A percentile compares a stretch with the other conserved stretches of the same genome.
Evolutionary conservation across 2,329 filamentous ascomycete genomes (phyloP).

Genomic region (Diplodia intermedia): DNA sequence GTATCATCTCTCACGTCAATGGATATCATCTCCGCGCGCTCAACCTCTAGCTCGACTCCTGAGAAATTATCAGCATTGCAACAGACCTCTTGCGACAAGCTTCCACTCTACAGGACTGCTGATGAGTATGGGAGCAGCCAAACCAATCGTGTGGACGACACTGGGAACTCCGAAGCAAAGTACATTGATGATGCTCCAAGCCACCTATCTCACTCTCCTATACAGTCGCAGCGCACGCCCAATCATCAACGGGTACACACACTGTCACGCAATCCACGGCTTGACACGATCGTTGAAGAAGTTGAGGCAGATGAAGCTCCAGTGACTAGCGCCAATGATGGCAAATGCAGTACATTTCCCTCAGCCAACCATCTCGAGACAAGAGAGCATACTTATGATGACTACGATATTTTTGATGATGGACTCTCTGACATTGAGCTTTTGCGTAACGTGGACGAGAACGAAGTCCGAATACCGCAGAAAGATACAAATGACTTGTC

Average conservation of each 20-base stretch:
- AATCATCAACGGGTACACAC: not conserved
- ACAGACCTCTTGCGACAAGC: not conserved
- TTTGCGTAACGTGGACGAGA: not conserved
- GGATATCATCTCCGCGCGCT: slow-evolving; percentile 9
- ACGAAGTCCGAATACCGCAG: not conserved
- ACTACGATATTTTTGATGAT: slow-evolving; percentile 2
- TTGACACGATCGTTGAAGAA: slow-evolving; percentile 1
- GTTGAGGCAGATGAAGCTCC: not conserved
- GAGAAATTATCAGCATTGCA: not conserved
- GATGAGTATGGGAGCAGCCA: not conserved
- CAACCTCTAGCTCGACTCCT: not conserved
- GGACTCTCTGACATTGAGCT: slow-evolving; percentile 1
- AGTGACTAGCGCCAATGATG: not conserved
- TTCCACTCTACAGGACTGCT: no score
- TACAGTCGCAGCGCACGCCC: not conserved
- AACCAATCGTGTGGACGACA: not conserved
- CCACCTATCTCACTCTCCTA: not conserved
- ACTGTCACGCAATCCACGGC: not conserved
- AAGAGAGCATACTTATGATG: not conserved
- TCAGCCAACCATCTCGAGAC: not conserved
- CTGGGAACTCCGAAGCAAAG: not conserved
- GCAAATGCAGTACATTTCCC: not conserved
- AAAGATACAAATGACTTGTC: no score
- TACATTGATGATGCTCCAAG: not conserved
- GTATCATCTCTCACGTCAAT: slow-evolving; percentile 28